phyloP scores from a whole-genome alignment of 352 stramenopile species.

The Phytophthora melonis region DNA sequence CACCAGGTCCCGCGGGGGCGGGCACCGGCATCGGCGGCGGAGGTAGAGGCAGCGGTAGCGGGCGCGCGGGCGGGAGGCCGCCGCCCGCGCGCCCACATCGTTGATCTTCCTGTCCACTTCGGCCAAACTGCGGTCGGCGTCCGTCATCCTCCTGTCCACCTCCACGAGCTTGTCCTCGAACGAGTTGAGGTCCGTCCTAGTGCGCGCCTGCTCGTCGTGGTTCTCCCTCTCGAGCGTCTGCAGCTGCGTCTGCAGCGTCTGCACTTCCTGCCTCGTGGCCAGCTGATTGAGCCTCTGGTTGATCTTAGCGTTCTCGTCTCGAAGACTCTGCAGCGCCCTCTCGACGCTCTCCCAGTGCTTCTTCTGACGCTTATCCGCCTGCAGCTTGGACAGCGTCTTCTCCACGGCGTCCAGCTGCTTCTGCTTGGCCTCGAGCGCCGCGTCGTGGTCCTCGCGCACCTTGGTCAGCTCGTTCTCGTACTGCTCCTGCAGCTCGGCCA shows the following conservation, averaged over 20 bases:
- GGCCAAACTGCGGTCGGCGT: conserved; percentile 11
- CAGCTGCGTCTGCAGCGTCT: conserved; percentile 22
- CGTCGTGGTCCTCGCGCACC: conserved; percentile 37
- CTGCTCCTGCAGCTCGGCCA: conserved; percentile 60
- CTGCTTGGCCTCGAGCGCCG: conserved; percentile 35
- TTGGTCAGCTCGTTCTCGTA: conserved; percentile 52
- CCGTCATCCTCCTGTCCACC: conserved; percentile 18
- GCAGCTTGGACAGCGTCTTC: conserved; percentile 19
- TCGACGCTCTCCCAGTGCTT: conserved; percentile 21
- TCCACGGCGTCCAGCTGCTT: conserved; percentile 27
- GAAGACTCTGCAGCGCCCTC: conserved; percentile 14
- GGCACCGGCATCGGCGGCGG: neutral
- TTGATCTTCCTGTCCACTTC: conserved; percentile 18
- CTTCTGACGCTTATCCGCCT: conserved; percentile 15
- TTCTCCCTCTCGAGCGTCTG: conserved; percentile 21
- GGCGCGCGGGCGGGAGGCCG: neutral
- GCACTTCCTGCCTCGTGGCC: conserved; percentile 29
- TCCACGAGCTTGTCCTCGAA: conserved; percentile 33
- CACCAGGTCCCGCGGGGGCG: conserved; percentile 27
- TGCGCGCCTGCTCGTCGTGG: conserved; percentile 29
- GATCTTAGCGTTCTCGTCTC: conserved; percentile 23
- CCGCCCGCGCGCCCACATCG: neutral
- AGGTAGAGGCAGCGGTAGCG: neutral
- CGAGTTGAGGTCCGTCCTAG: conserved; percentile 19
- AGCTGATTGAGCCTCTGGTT: conserved; percentile 17